Base-by-base conservation (phyloP, 148 eudicot genomes). In the Rhododendron griersonianum region DNA sequence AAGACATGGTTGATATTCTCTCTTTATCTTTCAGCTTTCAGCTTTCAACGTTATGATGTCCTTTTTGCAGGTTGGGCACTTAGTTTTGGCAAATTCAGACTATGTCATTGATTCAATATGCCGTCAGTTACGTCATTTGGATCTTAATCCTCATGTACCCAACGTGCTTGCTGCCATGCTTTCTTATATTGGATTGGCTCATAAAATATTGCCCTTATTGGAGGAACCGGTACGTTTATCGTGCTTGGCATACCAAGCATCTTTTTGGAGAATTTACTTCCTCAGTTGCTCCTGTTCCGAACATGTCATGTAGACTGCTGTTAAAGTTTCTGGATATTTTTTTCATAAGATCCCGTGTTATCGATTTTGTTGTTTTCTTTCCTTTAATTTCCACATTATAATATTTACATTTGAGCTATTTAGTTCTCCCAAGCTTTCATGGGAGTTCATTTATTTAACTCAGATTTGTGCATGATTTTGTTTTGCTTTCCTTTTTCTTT, bases 101-200 rank as follows among this genome's bases (percentile, higher is more conserved):
- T 96, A 96, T 87, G 88, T 95, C 33, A 92, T 96, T 71, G 99
- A 96, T 90, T 94, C 98, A 76, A 89, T 96, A 81, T 95, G 98
- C 81, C 94, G 94, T 81, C 98, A 96, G 85, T 86, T 96, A 85
- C 98, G 99, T 59, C 96, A 95, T 90, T 86, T 96, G 89, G 96
- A 96, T 92, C 89, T 93, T 85, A 96, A 96, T 89, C 96, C 98
- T 81, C 95, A 95, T 44, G 96, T 94, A 80, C 99, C 99, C 80
- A 91, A 90, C 69, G 95, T 96, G 83, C 98, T 96, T 55, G 92
- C 98, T 76, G 94, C 98, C 80, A 89, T 96, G 95, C 96, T 96
- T 84, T 96, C 99, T 79, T 95, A 90, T 85, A 92, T 96, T 81
- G 99, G 98, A 86, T 92, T 93, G 51, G 98, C 96, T 44, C 88